Conservation (phyloP, 78 protist genomes). For the Dictyostelium brefeldianum region DNA sequence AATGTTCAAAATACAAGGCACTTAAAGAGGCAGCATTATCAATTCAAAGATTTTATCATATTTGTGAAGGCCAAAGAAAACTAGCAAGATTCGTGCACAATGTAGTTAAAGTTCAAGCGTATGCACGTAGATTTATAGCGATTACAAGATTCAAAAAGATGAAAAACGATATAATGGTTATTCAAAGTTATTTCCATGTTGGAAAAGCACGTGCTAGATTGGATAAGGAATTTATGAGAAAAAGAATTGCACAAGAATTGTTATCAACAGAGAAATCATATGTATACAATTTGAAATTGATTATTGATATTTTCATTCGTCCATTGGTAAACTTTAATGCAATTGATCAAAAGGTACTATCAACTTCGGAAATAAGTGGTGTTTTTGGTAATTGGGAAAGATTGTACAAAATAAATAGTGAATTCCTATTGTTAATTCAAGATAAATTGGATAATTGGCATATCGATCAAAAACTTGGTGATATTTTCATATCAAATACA, state of each 20-base stretch:
- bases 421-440: not conserved
- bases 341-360: slow-evolving; percentile 16
- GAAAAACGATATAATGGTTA: not conserved
- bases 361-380: slow-evolving; percentile 16
- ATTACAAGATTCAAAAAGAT: not conserved
- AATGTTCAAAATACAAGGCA: not conserved
- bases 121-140: not conserved
- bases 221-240: slow-evolving; percentile 33
- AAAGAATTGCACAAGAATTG: slow-evolving; percentile 21
- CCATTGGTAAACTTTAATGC: slow-evolving; percentile 12
- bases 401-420: slow-evolving; percentile 14
- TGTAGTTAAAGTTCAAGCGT: slow-evolving; percentile 11
- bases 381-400: slow-evolving; percentile 47
- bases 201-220: slow-evolving; percentile 7
- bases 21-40: not conserved
- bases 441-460: not conserved
- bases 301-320: slow-evolving; percentile 31
- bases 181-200: slow-evolving; percentile 15
- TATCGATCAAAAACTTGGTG: slow-evolving; percentile 26
- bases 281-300: slow-evolving; percentile 40
- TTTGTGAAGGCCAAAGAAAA: slow-evolving; percentile 5
- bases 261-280: slow-evolving; percentile 21
- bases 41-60: slow-evolving; percentile 20
- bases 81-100: not conserved
- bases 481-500: slow-evolving; percentile 23